Percentiles rank a stretch among this genome's conserved stretches.
phyloP scores from a whole-genome alignment of 1,284 basidiomycete species.

The Sporisorium exsertum region DNA sequence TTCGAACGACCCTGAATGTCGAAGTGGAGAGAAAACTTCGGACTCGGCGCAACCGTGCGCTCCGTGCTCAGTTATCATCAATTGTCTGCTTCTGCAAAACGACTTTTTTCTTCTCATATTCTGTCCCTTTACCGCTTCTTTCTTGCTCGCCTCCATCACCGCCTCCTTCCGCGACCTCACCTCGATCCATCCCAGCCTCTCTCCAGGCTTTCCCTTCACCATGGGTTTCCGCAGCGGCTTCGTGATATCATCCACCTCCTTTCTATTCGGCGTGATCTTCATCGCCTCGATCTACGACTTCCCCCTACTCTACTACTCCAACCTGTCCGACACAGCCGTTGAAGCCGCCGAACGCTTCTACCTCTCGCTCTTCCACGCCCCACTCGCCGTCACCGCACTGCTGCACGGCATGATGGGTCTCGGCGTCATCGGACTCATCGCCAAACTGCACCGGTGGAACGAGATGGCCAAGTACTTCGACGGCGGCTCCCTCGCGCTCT shows the following conservation, averaged over 20 bases:
- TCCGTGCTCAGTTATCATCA: too few species aligned
- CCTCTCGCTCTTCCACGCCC: constrained; percentile 59
- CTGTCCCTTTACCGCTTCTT: background rate
- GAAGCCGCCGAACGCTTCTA: constrained; percentile 64
- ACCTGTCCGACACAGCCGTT: constrained; percentile 20
- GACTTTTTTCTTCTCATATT: background rate
- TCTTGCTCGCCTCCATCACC: background rate
- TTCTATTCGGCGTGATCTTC: constrained; percentile 66
- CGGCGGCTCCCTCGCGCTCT: constrained; percentile 60
- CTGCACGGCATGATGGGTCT: constrained; percentile 66
- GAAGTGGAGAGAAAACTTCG: background rate
- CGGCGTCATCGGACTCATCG: constrained; percentile 61
- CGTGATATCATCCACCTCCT: constrained; percentile 62
- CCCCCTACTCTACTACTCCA: constrained; percentile 61
- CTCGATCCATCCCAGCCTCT: too few species aligned
- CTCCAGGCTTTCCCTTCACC: constrained; percentile 11
- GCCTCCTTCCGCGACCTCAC: background rate
- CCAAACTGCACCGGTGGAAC: constrained; percentile 67
- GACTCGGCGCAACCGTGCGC: too few species aligned
- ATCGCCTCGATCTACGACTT: constrained; percentile 65
- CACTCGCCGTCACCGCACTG: constrained; percentile 58
- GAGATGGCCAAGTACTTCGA: constrained; percentile 69
- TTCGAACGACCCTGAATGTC: background rate
- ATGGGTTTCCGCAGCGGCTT: constrained; percentile 69
- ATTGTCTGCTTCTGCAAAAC: background rate